Conservation (phyloP, 257 asterid genomes). For the Rauvolfia tetraphylla region DNA sequence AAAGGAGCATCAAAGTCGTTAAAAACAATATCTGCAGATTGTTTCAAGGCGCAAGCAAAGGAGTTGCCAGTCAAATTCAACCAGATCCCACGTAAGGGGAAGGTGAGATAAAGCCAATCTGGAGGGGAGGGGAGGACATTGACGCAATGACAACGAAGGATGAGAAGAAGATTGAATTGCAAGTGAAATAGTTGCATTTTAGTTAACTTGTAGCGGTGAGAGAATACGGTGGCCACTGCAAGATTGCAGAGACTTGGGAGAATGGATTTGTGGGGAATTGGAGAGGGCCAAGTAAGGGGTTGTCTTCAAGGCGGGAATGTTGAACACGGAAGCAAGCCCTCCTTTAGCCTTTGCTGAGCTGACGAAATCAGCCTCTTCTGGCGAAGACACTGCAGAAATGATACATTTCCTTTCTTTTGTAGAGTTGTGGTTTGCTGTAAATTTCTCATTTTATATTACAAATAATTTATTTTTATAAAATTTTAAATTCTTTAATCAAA, state of each 20-base stretch:
- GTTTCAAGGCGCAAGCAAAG: background rate
- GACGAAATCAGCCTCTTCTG: no score
- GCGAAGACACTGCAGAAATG: no score
- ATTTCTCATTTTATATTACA: no score
- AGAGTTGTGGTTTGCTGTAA: no score
- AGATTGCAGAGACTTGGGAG: constrained; percentile 2
- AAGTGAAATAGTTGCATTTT: constrained; percentile 5
- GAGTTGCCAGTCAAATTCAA: background rate
- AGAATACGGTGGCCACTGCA: background rate
- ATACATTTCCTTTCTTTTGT: no score
- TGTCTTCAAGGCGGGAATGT: background rate
- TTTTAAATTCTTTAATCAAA: no score
- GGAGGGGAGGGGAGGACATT: background rate
- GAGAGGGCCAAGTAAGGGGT: constrained; percentile 5
- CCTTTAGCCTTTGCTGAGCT: no score
- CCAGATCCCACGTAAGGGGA: background rate
- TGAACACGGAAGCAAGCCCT: background rate
- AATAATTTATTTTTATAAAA: no score
- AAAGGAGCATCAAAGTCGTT: background rate
- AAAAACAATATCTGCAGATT: background rate
- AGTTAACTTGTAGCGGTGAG: background rate
- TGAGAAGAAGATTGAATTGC: constrained; percentile 2
- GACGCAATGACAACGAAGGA: background rate
- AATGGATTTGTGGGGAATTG: background rate
- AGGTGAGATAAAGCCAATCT: background rate